phyloP scores from a whole-genome alignment of 768 basidiomycete genomes.

The Hygrocybe punicea region DNA sequence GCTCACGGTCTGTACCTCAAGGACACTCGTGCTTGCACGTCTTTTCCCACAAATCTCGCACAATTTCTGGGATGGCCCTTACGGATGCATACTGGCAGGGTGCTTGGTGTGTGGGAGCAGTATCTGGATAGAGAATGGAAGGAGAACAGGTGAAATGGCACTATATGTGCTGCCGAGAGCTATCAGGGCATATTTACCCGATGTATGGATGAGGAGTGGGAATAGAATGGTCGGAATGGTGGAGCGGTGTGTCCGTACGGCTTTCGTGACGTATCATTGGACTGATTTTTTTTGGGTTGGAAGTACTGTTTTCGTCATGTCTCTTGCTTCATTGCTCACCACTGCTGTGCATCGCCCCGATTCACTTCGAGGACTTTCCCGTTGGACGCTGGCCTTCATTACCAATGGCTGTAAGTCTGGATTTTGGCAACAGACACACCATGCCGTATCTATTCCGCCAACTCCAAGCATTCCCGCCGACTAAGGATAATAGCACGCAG shows the following conservation, averaged over 20 bases:
- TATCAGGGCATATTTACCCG: conserved; percentile 58
- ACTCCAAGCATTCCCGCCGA: neutral
- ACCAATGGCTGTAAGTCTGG: conserved; percentile 56
- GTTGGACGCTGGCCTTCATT: conserved; percentile 67
- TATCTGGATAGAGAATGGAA: conserved; percentile 74
- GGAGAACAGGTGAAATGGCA: conserved; percentile 73
- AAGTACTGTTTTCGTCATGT: conserved; percentile 59
- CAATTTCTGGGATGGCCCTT: conserved; percentile 76
- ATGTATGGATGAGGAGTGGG: conserved; percentile 48
- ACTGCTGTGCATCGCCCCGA: conserved; percentile 59
- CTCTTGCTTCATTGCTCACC: conserved; percentile 64
- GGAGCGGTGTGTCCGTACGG: conserved; percentile 50
- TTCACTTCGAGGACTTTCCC: conserved; percentile 66
- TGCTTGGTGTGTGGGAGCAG: conserved; percentile 70
- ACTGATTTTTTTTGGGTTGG: neutral
- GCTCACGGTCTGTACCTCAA: conserved; percentile 64
- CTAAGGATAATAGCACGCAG: neutral
- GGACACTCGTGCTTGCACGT: conserved; percentile 62
- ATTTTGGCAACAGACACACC: conserved; percentile 48
- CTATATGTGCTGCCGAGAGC: conserved; percentile 75
- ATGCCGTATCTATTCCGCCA: neutral
- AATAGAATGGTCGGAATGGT: conserved; percentile 37
- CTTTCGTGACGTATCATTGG: neutral
- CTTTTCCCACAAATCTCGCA: conserved; percentile 67
- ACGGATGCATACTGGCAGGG: conserved; percentile 62